Percentiles rank a stretch among this genome's conserved stretches.
Evolutionary conservation across 140 eudicot genomes (phyloP).

Genomic region (Stevia rebaudiana): DNA sequence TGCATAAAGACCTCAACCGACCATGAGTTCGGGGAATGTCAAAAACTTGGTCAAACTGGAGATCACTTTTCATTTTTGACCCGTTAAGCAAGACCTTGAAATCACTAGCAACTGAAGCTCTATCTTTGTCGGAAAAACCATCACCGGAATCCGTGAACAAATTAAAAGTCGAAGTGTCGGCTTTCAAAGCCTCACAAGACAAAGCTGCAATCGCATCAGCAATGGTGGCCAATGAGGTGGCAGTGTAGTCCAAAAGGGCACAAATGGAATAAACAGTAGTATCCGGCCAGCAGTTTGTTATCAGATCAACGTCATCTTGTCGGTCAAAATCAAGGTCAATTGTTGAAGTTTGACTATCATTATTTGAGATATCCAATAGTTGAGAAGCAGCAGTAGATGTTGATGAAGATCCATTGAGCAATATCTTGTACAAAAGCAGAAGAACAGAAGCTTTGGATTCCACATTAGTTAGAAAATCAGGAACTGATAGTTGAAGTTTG

Average conservation of each 20-base stretch:
- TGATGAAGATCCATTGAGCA: constrained; percentile 35
- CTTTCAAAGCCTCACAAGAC: constrained; percentile 67
- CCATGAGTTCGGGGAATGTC: constrained; percentile 57
- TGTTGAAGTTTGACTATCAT: constrained; percentile 1
- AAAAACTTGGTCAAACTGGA: constrained; percentile 21
- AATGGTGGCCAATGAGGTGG: constrained; percentile 35
- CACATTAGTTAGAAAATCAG: constrained; percentile 37
- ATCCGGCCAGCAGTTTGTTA: constrained; percentile 23
- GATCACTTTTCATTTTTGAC: constrained; percentile 48
- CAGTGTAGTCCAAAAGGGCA: constrained; percentile 45
- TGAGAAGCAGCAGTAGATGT: constrained; percentile 29
- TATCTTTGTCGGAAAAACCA: constrained; percentile 61
- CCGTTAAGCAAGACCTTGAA: constrained; percentile 69
- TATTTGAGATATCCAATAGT: constrained; percentile 28
- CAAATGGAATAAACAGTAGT: constrained; percentile 40
- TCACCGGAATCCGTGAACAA: constrained; percentile 64
- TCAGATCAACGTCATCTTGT: constrained; percentile 5
- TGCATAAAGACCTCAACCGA: constrained; percentile 43
- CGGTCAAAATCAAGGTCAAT: constrained; percentile 27
- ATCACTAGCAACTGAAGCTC: constrained; percentile 62
- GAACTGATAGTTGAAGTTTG: constrained; percentile 39
- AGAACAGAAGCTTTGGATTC: constrained; percentile 60
- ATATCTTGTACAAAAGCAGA: constrained; percentile 39
- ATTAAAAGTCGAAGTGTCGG: constrained; percentile 43
- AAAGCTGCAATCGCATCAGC: constrained; percentile 62